Conservation (phyloP, 257 asterid species). For the Nicotiana otophora region DNA sequence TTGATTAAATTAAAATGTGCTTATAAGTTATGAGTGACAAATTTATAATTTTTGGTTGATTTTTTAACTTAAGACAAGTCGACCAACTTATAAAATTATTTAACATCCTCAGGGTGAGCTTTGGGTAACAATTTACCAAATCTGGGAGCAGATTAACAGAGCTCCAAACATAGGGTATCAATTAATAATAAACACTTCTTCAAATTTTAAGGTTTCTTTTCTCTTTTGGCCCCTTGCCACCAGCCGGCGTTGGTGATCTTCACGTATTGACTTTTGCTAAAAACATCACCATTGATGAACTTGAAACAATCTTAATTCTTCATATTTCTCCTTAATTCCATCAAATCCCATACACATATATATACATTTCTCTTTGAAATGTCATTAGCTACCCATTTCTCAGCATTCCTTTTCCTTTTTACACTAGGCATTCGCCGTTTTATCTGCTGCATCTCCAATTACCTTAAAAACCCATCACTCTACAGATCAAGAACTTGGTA, state of each 20-base stretch:
- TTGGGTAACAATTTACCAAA: background rate
- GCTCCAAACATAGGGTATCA: background rate
- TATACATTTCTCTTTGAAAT: background rate
- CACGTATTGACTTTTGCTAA: background rate
- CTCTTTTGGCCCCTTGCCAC: background rate
- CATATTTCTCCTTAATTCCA: background rate
- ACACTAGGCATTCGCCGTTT: conserved; percentile 70
- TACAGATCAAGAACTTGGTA: conserved; percentile 67
- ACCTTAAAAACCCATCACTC: conserved; percentile 59
- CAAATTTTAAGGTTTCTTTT: background rate
- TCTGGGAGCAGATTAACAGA: background rate
- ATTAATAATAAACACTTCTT: background rate
- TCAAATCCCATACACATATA: background rate
- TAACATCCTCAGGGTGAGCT: too few relatives aligned
- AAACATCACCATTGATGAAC: background rate
- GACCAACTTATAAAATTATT: too few relatives aligned
- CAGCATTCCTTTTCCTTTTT: conserved; percentile 60
- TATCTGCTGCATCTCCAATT: conserved; percentile 46
- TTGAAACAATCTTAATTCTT: background rate
- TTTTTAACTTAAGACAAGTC: too few relatives aligned
- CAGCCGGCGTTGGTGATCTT: background rate
- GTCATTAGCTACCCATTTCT: conserved; percentile 64
- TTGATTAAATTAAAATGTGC: too few relatives aligned
- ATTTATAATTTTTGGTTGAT: too few relatives aligned
- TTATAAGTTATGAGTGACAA: too few relatives aligned